These are phyloP conservation scores for Termitomyces sp. DNA, from an alignment of 768 basidiomycete genomes.

Conservation along the genomic window DNA sequence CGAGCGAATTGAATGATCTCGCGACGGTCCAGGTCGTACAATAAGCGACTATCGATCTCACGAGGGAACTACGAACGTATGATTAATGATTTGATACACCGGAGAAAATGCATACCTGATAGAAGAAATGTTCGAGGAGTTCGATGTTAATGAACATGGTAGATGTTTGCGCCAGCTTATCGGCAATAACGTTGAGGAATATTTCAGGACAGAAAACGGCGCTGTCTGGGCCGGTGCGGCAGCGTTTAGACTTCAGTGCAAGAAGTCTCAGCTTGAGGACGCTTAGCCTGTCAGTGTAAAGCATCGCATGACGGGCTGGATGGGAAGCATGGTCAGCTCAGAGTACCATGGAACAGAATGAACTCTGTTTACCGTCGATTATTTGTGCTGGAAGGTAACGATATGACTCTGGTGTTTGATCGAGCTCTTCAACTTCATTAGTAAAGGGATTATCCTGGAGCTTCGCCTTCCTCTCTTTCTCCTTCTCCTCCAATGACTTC, in stretches of 20 bases:
- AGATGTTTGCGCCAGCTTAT: slow-evolving; percentile 93
- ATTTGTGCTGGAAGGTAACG: slow-evolving; percentile 90
- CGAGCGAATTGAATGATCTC: slow-evolving; percentile 91
- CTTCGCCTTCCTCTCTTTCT: slow-evolving; percentile 55
- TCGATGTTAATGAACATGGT: slow-evolving; percentile 99
- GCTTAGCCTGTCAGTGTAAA: slow-evolving; percentile 76
- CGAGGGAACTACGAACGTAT: slow-evolving; percentile 72
- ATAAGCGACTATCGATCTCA: slow-evolving; percentile 90
- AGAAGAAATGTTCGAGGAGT: slow-evolving; percentile 96
- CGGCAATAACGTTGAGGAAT: slow-evolving; percentile 93
- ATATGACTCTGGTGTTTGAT: slow-evolving; percentile 63
- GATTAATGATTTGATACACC: neutral
- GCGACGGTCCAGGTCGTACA: slow-evolving; percentile 88
- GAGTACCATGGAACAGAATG: neutral
- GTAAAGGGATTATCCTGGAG: slow-evolving; percentile 33
- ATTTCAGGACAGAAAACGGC: slow-evolving; percentile 93
- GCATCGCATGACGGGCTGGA: slow-evolving; percentile 86
- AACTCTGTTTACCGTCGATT: slow-evolving; percentile 66
- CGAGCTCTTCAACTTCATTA: slow-evolving; percentile 22
- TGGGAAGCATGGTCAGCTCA: slow-evolving; percentile 9
- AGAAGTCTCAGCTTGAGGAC: slow-evolving; percentile 83
- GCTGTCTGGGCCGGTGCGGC: slow-evolving; percentile 80
- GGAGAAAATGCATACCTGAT: slow-evolving; percentile 56
- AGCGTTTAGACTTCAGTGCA: slow-evolving; percentile 86
- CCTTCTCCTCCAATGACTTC: slow-evolving; percentile 71